Evolutionary conservation across 768 basidiomycete genomes (phyloP), one percentile per base, ranked within the genome.

Genomic region (Phylloporus scabripes): DNA sequence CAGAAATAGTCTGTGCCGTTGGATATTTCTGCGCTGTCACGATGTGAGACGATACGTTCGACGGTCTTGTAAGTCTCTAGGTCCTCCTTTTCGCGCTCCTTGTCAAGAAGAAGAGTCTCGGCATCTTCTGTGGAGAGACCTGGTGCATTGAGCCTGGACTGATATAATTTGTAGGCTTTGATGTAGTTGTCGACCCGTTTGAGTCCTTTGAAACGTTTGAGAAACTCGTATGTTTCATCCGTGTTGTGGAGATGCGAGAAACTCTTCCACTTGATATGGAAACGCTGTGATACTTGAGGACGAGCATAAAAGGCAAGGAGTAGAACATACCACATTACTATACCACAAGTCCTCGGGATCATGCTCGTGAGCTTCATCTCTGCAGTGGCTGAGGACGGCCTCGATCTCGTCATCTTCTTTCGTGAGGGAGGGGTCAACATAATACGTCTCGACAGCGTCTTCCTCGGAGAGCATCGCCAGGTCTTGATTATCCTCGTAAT

Each of bases 141-240:
- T 1, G 85, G 81, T 2, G 80, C 74, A 34, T 74, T 71, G 24
- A 87, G 74, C 41, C 80, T 79, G 21, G 78, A 73, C 55, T 87
- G 81, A 73, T 88, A 92, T 0, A 65, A 59, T 62, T 87, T 89
- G 72, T 87, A 89, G 29, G 81, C 79, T 64, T 94, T 95, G 79
- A 99, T 96, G 70, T 98, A 99, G 70, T 99, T 98, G 72, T 98
- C 96, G 54, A 99, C 91, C 44, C 93, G 89, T 69, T 98, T 98
- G 58, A 96, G 76, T 23, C 96, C 96, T 64, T 85, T 89, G 79
- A 87, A 98, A 21, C 87, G 82, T 68, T 95, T 97, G 51, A 98
- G 74, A 69, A 95, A 97, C 63, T 92, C 85, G 73, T 97, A 96
- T 14, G 85, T 85, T 70, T 99, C 96, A 64, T 98, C 95, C n/a